Percentiles rank a stretch among this genome's conserved stretches.
These are phyloP conservation scores for Fagopyrum esculentum DNA, from an alignment of 148 eudicot species.

Conservation along the genomic window DNA sequence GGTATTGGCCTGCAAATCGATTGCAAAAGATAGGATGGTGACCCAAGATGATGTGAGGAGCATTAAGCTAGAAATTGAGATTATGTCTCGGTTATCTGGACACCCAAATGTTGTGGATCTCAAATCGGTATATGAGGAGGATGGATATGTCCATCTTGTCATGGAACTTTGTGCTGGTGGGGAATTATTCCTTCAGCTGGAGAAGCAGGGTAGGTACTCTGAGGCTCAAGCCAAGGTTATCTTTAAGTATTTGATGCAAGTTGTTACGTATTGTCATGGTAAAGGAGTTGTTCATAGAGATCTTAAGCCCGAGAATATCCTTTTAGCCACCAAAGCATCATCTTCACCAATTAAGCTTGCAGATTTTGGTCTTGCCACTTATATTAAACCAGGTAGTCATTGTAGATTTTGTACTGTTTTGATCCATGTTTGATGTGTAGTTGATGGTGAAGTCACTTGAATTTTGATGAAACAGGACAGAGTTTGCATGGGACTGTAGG, in stretches of 20 bases:
- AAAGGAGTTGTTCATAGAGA: conserved; percentile 90
- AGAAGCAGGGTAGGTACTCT: conserved; percentile 55
- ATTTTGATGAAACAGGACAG: conserved; percentile 50
- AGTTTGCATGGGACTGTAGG: conserved; percentile 78
- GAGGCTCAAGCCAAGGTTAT: conserved; percentile 58
- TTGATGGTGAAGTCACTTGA: conserved; percentile 16
- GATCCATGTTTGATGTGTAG: not conserved
- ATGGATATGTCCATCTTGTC: conserved; percentile 68
- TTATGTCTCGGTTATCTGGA: conserved; percentile 67
- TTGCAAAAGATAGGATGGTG: conserved; percentile 63
- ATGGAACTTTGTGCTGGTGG: conserved; percentile 97
- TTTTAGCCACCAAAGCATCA: conserved; percentile 55
- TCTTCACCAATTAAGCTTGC: conserved; percentile 82
- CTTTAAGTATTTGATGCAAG: conserved; percentile 71
- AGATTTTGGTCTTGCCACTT: conserved; percentile 91
- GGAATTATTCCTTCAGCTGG: conserved; percentile 73
- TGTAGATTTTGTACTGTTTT: not conserved
- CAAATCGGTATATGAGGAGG: conserved; percentile 85
- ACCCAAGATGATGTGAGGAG: conserved; percentile 64
- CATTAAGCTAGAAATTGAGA: conserved; percentile 80
- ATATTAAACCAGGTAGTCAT: conserved; percentile 59
- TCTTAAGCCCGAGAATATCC: conserved; percentile 83
- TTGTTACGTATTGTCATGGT: conserved; percentile 69
- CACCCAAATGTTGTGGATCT: conserved; percentile 74
- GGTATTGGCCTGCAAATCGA: conserved; percentile 71